phyloP scores from a whole-genome alignment of 192 early-diverging fungal species.

The Helicostylum pulchrum region DNA sequence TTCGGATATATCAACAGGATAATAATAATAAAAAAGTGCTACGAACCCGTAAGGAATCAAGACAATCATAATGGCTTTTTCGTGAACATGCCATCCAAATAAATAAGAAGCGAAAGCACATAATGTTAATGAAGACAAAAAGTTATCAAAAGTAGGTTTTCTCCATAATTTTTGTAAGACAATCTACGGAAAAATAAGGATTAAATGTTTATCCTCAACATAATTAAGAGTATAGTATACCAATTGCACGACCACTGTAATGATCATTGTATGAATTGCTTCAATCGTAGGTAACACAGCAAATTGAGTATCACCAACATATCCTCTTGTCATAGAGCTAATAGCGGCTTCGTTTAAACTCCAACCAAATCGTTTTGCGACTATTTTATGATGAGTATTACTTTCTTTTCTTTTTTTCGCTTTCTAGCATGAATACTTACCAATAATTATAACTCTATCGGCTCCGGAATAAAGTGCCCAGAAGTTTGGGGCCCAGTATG shows the following conservation, averaged over 20 bases:
- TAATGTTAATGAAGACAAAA: conserved; percentile 72
- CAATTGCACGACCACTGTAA: conserved; percentile 70
- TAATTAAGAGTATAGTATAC: conserved; percentile 29
- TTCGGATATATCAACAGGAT: neutral
- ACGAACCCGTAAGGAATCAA: conserved; percentile 62
- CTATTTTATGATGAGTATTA: conserved; percentile 14
- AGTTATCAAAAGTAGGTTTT: conserved; percentile 50
- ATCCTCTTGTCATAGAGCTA: conserved; percentile 77
- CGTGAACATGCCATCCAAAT: conserved; percentile 99
- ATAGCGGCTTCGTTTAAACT: conserved; percentile 43
- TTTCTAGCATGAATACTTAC: conserved; percentile 23
- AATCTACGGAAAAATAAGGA: conserved; percentile 33
- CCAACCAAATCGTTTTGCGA: conserved; percentile 35
- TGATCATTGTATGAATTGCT: conserved; percentile 66
- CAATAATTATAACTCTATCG: conserved; percentile 69
- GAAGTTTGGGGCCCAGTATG: conserved; percentile 96
- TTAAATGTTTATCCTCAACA: conserved; percentile 1
- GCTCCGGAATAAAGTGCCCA: conserved; percentile 89
- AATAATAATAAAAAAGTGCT: neutral
- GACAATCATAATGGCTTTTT: conserved; percentile 89
- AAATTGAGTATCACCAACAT: conserved; percentile 87
- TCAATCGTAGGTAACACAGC: conserved; percentile 71
- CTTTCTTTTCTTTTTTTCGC: neutral
- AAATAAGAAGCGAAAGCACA: conserved; percentile 86
- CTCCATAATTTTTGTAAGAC: conserved; percentile 58